A percentile compares a stretch with the other conserved stretches of the same genome.
Evolutionary conservation across 306 rosid species (phyloP).

Genomic region (Malus sylvestris): DNA sequence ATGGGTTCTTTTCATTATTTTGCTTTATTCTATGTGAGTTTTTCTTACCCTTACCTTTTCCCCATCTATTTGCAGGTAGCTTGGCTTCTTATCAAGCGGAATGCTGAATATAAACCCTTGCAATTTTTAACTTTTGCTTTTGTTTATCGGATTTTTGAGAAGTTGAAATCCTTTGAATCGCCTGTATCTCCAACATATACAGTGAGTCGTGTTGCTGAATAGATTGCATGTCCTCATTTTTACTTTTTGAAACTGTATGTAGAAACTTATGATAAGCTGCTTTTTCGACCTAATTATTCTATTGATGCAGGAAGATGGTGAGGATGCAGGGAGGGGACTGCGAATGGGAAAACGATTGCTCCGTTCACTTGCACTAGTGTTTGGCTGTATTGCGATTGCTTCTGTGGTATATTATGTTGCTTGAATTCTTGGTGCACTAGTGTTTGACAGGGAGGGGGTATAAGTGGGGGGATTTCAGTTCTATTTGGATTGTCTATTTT

Average conservation of each 20-base stretch:
- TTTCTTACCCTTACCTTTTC: conserved; percentile 13
- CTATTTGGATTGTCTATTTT: background rate
- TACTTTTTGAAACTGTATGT: conserved; percentile 14
- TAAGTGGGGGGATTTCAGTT: background rate
- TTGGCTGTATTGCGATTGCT: conserved; percentile 81
- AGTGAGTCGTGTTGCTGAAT: conserved; percentile 39
- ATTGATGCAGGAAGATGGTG: conserved; percentile 83
- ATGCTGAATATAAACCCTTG: conserved; percentile 81
- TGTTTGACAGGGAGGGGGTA: background rate
- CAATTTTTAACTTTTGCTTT: conserved; percentile 86
- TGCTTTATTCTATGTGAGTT: background rate
- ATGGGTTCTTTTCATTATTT: background rate
- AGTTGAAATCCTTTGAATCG: conserved; percentile 76
- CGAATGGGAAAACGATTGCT: conserved; percentile 92
- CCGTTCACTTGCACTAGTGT: conserved; percentile 76
- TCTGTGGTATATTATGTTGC: conserved; percentile 59
- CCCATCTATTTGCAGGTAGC: conserved; percentile 55
- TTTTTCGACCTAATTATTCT: background rate
- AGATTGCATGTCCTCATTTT: background rate
- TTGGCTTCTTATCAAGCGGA: conserved; percentile 66
- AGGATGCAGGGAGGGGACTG: conserved; percentile 76
- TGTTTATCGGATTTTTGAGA: conserved; percentile 93
- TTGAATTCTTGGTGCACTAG: conserved; percentile 17
- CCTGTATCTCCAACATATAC: conserved; percentile 52
- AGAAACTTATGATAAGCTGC: conserved; percentile 8